Evolutionary conservation across 2,329 filamentous ascomycete species (phyloP), one percentile per base, ranked within the genome.

Genomic region (Colletotrichum chrysophilum): DNA sequence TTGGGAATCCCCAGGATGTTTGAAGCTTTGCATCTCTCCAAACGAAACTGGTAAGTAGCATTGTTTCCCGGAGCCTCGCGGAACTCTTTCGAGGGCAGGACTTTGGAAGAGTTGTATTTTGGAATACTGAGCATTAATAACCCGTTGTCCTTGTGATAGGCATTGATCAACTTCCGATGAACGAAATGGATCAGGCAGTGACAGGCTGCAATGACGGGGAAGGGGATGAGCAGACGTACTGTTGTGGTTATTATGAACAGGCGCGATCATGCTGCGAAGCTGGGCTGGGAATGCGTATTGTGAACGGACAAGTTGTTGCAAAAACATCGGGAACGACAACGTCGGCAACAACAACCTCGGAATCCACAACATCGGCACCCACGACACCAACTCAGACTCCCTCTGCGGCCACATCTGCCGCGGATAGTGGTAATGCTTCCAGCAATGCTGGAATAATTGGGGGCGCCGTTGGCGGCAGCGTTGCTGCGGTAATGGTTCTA

Each of bases 1-100:
- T 3, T 80, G 78, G 78, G 13, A 78, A 26, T 75, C 70, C 28
- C 71, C 75, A 2, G 74, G 56, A 28, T 79, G 78, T 55, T 38
- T 78, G 18, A 79, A 78, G 61, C 72, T 80, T 24, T 80, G 78
- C 28, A 14, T 48, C 10, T 55, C 34, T 2, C 30, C 28, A 18
- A 36, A 65, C 14, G 66, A 68, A 21, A 10, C 5, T 30, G n/a
- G 66, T n/a, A 14, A 21, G 66, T 36, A 16, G 7, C 9, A 16
- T 5, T 16, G 14, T 28, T n/a, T n/a, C 16, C 26, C 12, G 0
- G 18, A 32, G 16, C 16, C 58, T 34, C 18, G 16, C 7, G 58
- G 18, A 30, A 34, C 7, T 0, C 16, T 61, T 61, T 28, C n/a
- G 1, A 21, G 9, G n/a, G 21, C 7, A 1, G 24, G 24, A 58